Base-by-base conservation (phyloP, 805 yeast genomes). In the Monosporozyma unispora region DNA sequence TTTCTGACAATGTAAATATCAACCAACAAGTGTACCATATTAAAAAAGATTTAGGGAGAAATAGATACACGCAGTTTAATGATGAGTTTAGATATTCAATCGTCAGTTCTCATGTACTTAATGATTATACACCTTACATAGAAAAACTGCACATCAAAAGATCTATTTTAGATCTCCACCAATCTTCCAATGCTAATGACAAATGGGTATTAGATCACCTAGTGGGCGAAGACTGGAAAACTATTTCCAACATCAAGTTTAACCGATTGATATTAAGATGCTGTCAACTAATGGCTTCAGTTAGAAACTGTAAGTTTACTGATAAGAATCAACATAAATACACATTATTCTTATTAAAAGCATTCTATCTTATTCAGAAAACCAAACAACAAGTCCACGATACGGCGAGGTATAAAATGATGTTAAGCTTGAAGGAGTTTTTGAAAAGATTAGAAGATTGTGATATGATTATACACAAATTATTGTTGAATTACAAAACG, bases 31-130 rank as follows among this genome's bases (percentile, higher is more conserved):
- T 33, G 4, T 45, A 3, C 56, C 60, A 12, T 52, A 37, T 38
- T 46, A 33, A 9, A 14, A 39, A 21, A 11, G 16, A 39, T 39
- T 5, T 39, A 12, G 9, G 21, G 11, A 7, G 14, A 3, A 14
- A 39, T 21, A n/a, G 29, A 4, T 40, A 53, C 28, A 51, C 51
- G 25, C 54, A 52, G 29, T 79, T 78, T 54, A 53, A 69, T 25
- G 83, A 79, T 50, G 77, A 77, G 53, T 76, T 78, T 53, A 70
- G 77, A 44, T 79, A 78, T 57, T 60, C 69, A 3, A 58, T 79
- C 2, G 70, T 78, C 5, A 71, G 80, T 3, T 75, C 80, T 7
- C 75, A 72, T 48, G 61, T 78, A 18, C 58, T 79, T 31, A 74
- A 73, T 48, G 74, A 69, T 52, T 45, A 67, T 63, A 28, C 67